phyloP scores from a whole-genome alignment of 2,329 filamentous ascomycete species.

The Neopestalotiopsis rosae region DNA sequence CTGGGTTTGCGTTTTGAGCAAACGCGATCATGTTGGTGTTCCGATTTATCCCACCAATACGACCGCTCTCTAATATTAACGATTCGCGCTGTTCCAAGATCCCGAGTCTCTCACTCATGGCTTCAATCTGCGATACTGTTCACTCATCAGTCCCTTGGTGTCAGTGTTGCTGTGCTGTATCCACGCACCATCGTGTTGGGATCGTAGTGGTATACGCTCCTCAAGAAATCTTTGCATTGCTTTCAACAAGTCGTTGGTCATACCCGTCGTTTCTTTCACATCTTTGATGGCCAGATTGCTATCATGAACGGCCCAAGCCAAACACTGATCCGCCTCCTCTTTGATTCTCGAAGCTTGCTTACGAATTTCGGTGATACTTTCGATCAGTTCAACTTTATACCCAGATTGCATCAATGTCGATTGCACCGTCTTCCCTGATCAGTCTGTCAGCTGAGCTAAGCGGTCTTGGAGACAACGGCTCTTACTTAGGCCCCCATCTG shows the following conservation, averaged over 20 bases:
- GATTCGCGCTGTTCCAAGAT: too few species aligned
- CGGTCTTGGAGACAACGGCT: too few species aligned
- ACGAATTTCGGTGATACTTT: conserved; percentile 13
- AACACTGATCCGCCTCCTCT: conserved; percentile 12
- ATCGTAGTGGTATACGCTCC: background rate
- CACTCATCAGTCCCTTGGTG: too few species aligned
- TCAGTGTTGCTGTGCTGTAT: too few species aligned
- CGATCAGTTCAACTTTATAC: background rate
- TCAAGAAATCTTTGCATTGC: background rate
- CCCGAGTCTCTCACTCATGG: too few species aligned
- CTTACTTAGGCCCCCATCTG: conserved; percentile 12
- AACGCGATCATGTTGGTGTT: background rate
- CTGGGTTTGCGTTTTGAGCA: background rate
- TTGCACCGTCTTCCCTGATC: background rate
- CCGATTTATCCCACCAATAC: background rate
- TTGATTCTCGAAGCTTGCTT: background rate
- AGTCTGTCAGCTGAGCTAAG: too few species aligned
- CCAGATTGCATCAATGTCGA: background rate
- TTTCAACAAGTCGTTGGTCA: background rate
- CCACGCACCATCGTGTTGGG: too few species aligned
- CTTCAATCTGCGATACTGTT: too few species aligned
- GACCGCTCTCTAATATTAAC: background rate
- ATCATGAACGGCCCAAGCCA: background rate
- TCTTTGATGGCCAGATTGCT: background rate
- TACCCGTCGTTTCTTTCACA: background rate